Percentiles rank a stretch among this genome's conserved stretches.
Conservation (phyloP, 2,329 filamentous ascomycete genomes). For the Colletotrichum coccodes region DNA sequence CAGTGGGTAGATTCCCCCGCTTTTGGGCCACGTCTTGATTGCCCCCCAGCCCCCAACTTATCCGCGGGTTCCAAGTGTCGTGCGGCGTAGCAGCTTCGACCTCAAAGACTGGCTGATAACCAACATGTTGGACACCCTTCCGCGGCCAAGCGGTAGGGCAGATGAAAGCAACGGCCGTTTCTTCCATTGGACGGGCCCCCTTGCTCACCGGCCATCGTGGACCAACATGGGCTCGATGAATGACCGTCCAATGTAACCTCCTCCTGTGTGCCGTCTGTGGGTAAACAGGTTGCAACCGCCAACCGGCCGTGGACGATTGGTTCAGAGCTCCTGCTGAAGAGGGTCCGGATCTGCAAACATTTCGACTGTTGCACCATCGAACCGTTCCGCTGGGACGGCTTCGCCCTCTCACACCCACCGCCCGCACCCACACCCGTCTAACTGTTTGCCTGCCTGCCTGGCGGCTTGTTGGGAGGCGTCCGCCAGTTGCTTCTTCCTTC, state of each 20-base stretch:
- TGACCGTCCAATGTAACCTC: slow-evolving; percentile 25
- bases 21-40: slow-evolving; percentile 11
- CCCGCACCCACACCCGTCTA: background rate
- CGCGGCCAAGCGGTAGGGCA: slow-evolving; percentile 23
- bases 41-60: slow-evolving; percentile 1
- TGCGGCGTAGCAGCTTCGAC: slow-evolving; percentile 23
- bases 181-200: slow-evolving; percentile 9
- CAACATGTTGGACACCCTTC: background rate
- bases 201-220: slow-evolving; percentile 17
- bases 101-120: slow-evolving; percentile 18
- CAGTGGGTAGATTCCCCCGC: slow-evolving; percentile 13
- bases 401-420: slow-evolving; percentile 1
- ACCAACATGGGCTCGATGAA: slow-evolving; percentile 22
- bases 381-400: slow-evolving; percentile 32
- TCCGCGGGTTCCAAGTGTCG: background rate
- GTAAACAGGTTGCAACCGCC: slow-evolving; percentile 22
- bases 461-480: background rate
- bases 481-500: background rate
- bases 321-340: slow-evolving; percentile 5
- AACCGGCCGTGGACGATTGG: slow-evolving; percentile 17
- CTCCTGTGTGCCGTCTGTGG: slow-evolving; percentile 18
- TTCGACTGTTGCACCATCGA: slow-evolving; percentile 30
- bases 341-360: slow-evolving; percentile 31
- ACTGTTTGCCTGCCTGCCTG: slow-evolving; percentile 7
- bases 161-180: background rate